Conservation (phyloP, 2,329 filamentous ascomycete species). For the Colletotrichum cereale region DNA sequence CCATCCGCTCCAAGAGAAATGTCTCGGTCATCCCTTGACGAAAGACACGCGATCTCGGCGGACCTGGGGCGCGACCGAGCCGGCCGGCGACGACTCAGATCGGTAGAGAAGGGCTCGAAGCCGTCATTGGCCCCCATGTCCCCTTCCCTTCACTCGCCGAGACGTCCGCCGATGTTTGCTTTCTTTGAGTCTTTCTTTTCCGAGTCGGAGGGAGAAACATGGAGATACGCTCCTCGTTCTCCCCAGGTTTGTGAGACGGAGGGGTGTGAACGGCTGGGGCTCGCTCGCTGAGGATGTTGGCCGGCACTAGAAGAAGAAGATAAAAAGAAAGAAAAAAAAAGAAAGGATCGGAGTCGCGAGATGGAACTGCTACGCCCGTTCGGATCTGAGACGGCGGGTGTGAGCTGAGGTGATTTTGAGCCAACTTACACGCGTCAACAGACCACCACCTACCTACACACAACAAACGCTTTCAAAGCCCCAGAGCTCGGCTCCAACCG, state of each 20-base stretch:
- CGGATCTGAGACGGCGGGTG: not conserved
- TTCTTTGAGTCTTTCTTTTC: not conserved
- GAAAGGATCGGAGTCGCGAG: not conserved
- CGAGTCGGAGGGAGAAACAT: not conserved
- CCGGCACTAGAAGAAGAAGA: not conserved
- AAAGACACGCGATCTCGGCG: not conserved
- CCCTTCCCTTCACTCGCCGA: not conserved
- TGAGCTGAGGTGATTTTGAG: not conserved
- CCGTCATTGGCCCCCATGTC: not conserved
- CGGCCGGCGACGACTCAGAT: not conserved
- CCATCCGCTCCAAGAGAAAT: not conserved
- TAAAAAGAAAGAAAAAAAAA: not conserved
- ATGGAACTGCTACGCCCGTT: not conserved
- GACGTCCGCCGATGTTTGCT: not conserved
- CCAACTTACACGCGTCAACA: not conserved
- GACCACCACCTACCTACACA: not conserved
- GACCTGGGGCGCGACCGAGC: not conserved
- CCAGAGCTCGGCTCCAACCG: not conserved
- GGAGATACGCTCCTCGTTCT: not conserved
- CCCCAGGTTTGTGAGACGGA: not conserved
- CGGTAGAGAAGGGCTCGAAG: no score
- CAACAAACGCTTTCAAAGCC: not conserved
- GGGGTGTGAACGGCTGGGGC: not conserved
- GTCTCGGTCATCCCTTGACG: conserved; percentile 29
- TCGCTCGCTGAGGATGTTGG: not conserved